These are phyloP conservation scores for Neurospora sp. DNA, from an alignment of 495 filamentous ascomycete species.

Conservation along the genomic window DNA sequence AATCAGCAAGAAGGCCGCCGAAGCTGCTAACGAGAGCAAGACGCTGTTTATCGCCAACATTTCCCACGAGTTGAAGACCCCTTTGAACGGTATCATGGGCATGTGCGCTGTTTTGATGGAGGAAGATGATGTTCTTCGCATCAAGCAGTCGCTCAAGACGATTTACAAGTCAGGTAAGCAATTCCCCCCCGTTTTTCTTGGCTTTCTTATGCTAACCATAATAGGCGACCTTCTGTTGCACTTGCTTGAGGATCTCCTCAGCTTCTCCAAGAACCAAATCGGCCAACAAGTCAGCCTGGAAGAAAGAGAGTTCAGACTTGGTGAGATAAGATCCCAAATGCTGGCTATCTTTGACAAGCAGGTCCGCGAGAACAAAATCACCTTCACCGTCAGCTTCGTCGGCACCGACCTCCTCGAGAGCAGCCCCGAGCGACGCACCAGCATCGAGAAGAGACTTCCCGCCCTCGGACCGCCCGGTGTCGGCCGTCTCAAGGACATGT, in stretches of 20 bases:
- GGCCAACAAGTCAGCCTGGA: slow-evolving; percentile 68
- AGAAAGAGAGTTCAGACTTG: slow-evolving; percentile 73
- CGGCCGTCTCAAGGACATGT: slow-evolving; percentile 57
- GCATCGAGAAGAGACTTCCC: slow-evolving; percentile 29
- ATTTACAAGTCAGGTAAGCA: slow-evolving; percentile 66
- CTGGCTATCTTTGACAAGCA: slow-evolving; percentile 82
- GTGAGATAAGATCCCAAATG: slow-evolving; percentile 70
- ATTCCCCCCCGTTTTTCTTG: not conserved
- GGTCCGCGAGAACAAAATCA: slow-evolving; percentile 65
- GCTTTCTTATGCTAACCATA: not conserved
- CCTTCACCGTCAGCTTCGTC: slow-evolving; percentile 59
- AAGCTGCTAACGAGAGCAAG: slow-evolving; percentile 89
- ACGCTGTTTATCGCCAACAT: slow-evolving; percentile 95
- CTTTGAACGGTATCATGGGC: slow-evolving; percentile 84
- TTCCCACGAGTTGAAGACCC: slow-evolving; percentile 87
- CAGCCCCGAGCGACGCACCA: slow-evolving; percentile 20
- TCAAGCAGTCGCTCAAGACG: slow-evolving; percentile 73
- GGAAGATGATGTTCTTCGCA: slow-evolving; percentile 63
- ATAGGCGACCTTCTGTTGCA: slow-evolving; percentile 68
- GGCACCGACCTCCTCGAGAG: slow-evolving; percentile 34
- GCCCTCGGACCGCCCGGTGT: slow-evolving; percentile 50
- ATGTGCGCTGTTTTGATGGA: slow-evolving; percentile 91
- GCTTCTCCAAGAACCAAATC: slow-evolving; percentile 90
- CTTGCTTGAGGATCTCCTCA: slow-evolving; percentile 81
- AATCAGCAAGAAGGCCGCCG: slow-evolving; percentile 80